Percentiles rank a stretch among this genome's conserved stretches.
Conservation (phyloP, 192 early-diverging fungal genomes). For the Coemansia sp. region DNA sequence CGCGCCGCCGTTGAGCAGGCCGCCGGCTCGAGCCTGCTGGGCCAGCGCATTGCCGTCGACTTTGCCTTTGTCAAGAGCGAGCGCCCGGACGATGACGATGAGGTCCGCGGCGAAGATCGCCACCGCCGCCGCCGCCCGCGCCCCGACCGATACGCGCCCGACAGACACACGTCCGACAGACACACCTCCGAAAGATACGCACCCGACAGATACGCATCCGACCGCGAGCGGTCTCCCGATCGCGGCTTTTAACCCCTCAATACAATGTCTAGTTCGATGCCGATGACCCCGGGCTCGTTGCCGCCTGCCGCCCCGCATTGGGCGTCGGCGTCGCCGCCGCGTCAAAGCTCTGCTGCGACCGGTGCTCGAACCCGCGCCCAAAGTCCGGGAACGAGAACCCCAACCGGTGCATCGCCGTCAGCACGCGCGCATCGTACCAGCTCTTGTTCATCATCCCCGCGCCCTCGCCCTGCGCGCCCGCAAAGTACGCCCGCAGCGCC, state of each 20-base stretch:
- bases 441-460: slow-evolving; percentile 46
- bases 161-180: not conserved
- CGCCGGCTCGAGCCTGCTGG: slow-evolving; percentile 71
- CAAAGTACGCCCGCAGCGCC: slow-evolving; percentile 47
- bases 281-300: no score
- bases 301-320: not conserved
- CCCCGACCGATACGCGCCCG: not conserved
- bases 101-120: slow-evolving; percentile 3
- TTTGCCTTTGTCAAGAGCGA: slow-evolving; percentile 75
- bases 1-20: slow-evolving; percentile 68
- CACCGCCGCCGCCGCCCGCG: not conserved
- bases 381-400: slow-evolving; percentile 49
- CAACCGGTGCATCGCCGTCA: slow-evolving; percentile 32
- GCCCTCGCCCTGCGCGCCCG: not conserved
- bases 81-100: not conserved
- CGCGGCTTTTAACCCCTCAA: slow-evolving; percentile 28
- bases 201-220: not conserved
- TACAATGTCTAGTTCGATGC: no score
- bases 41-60: slow-evolving; percentile 68
- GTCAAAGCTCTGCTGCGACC: slow-evolving; percentile 52
- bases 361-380: slow-evolving; percentile 47
- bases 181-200: no score
- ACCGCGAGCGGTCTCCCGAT: slow-evolving; percentile 41
- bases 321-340: not conserved
- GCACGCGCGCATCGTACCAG: slow-evolving; percentile 47